Conservation (phyloP, 2,329 filamentous ascomycete species). For the Fusarium paranaense region DNA sequence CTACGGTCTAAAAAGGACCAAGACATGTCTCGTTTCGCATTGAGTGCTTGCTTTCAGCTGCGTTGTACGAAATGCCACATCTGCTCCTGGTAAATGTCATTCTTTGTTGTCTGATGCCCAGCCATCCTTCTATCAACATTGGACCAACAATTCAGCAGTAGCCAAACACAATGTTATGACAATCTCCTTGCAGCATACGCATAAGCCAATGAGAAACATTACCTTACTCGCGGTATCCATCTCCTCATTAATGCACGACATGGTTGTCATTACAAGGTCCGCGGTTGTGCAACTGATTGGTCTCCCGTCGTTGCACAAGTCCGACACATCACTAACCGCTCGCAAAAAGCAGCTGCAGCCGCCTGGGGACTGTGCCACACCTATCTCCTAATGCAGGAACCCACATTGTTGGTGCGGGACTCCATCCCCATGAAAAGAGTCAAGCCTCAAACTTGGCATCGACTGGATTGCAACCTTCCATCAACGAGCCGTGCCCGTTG, state of each 20-base stretch:
- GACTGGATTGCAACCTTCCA: not conserved
- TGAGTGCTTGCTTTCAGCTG: slow-evolving; percentile 4
- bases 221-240: not conserved
- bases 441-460: slow-evolving; percentile 33
- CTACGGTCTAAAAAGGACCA: not conserved
- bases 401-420: slow-evolving; percentile 10
- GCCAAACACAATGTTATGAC: not conserved
- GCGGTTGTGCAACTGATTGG: slow-evolving; percentile 25
- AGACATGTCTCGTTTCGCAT: slow-evolving; percentile 34
- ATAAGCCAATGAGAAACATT: slow-evolving; percentile 19
- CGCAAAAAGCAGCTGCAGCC: slow-evolving; percentile 16
- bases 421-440: slow-evolving; percentile 10
- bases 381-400: slow-evolving; percentile 44
- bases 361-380: slow-evolving; percentile 14
- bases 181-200: not conserved
- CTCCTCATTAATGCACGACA: slow-evolving; percentile 8
- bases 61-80: slow-evolving; percentile 1
- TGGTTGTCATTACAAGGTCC: slow-evolving; percentile 11
- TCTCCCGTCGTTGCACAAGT: slow-evolving; percentile 28
- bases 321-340: slow-evolving; percentile 24
- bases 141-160: not conserved
- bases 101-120: not conserved
- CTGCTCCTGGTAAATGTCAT: not conserved
- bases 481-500: slow-evolving; percentile 8
- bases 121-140: not conserved